phyloP scores from a whole-genome alignment of 2,329 filamentous ascomycete genomes.

The Fusarium pseudocircinatum region DNA sequence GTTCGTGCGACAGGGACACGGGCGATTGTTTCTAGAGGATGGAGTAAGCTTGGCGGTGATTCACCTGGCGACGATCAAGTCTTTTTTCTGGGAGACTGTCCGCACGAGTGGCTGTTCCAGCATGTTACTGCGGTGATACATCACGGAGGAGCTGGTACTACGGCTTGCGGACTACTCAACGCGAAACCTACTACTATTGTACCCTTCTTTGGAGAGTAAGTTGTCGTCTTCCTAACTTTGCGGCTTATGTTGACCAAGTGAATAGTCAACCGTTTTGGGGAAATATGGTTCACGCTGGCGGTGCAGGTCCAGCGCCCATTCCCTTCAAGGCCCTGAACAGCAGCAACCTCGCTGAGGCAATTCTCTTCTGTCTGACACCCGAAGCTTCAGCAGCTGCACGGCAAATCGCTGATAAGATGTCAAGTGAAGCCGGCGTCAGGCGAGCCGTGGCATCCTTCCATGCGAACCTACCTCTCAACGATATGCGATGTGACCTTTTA shows the following conservation, averaged over 20 bases:
- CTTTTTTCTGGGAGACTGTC: conserved; percentile 75
- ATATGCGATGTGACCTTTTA: conserved; percentile 29
- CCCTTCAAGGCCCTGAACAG: conserved; percentile 18
- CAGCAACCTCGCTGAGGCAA: conserved; percentile 18
- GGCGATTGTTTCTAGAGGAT: conserved; percentile 76
- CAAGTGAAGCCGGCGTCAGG: conserved; percentile 20
- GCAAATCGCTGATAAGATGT: conserved; percentile 22
- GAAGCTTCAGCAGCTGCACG: conserved; percentile 19
- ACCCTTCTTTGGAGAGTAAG: conserved; percentile 71
- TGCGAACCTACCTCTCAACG: conserved; percentile 30
- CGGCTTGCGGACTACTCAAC: conserved; percentile 74
- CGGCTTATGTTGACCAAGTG: fast-evolving
- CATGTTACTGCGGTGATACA: conserved; percentile 72
- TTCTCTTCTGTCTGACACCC: conserved; percentile 10
- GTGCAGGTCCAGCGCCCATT: conserved; percentile 25
- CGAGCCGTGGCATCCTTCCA: conserved; percentile 38
- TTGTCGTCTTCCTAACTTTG: fast-evolving
- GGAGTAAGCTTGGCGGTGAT: conserved; percentile 72
- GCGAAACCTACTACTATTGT: conserved; percentile 76
- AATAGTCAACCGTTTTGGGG: conserved; percentile 32
- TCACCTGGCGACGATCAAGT: conserved; percentile 62
- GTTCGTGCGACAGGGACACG: conserved; percentile 70
- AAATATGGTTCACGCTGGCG: conserved; percentile 22
- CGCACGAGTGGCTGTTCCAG: conserved; percentile 79
- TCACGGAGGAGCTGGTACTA: conserved; percentile 78